Base-by-base conservation (phyloP, 2,329 filamentous ascomycete species). In the Gyromitra esculenta region DNA sequence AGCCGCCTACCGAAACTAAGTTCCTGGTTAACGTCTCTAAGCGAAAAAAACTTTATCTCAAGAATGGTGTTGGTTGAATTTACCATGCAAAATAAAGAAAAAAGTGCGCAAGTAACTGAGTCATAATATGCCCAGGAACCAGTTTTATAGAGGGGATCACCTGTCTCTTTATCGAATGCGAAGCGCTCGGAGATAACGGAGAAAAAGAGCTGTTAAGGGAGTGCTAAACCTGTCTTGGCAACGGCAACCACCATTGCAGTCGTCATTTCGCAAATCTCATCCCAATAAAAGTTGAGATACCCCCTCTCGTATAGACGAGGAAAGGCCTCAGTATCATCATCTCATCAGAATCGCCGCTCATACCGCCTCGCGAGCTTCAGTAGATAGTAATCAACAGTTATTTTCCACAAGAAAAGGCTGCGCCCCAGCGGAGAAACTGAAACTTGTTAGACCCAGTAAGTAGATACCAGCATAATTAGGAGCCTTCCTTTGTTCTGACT, bases 181-280 rank as follows among this genome's bases (percentile, higher is more conserved):
- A 39, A 31, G n/a, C 21, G 39, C 25, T 66, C 72, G 72, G 72
- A 74, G 64, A 64, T 74, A 74, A 69, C 72, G 72, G 72, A 75
- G 66, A 75, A 70, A 70, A 65, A 75, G 50, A 50, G 59, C 63
- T 15, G 25, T 21, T 50, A 52, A 39, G 39, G 56, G 57, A 8
- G 13, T 6, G 50, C 43, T 70, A 57, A 39, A 43, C 2, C 59
- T 25, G 56, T 31, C 72, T 76, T 73, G 74, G 74, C 64, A 75
- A 66, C 70, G 64, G 64, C 43, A 75, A 65, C 59, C 50, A 56
- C 63, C 45, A 68, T 52, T 43, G n/a, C 2, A 65, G 39, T 71
- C 64, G 65, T 64, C 48, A 70, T 70, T 50, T 63, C 59, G 37
- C 45, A 48, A 54, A 25, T 54, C 50, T 65, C 31, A 50, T 64